Base-by-base conservation (phyloP, 106 monocot genomes). In the Posidonia australis region DNA sequence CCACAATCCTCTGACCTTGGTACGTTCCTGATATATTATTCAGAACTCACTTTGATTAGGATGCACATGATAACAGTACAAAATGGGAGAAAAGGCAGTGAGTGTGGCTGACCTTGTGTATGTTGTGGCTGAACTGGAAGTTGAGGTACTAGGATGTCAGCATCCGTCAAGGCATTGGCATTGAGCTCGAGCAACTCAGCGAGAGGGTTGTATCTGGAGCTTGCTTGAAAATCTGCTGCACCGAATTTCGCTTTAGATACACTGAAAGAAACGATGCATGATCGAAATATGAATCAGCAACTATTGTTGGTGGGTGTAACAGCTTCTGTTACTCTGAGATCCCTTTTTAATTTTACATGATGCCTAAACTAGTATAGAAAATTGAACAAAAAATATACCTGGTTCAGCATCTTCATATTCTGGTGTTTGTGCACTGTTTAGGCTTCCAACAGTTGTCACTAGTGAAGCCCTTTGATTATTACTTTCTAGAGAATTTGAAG, bases 171-270 rank as follows among this genome's bases (percentile, higher is more conserved):
- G 46, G 59, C 32, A 22, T 46, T 43, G 9, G 54, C 62, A 49
- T 54, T 59, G 51, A 61, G 42, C 59, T 30, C 28, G 44, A 42
- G 17, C 86, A 84, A 77, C 86, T 80, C 89, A 94, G 57, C 28
- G 86, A 76, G 55, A 90, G 93, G 71, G 93, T 89, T 32, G 93
- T 94, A 82, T 94, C 93, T 74, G 86, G 93, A 80, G 58, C 79
- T 86, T 86, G 79, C 68, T 80, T 82, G 89, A 72, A 71, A 79
- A 79, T 94, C 93, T 89, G 93, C 81, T 89, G 93, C 80, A 94
- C 77, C 86, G 89, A 86, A 86, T 94, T 89, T 90, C 68, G 74
- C 86, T 90, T 89, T 94, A 90, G 89, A 89, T 76, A 90, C 89
- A 90, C 90, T 87, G 83, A 83, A 82, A 89, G 86, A 84, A 79